phyloP scores from a whole-genome alignment of 306 rosid species.

The Vicia villosa region DNA sequence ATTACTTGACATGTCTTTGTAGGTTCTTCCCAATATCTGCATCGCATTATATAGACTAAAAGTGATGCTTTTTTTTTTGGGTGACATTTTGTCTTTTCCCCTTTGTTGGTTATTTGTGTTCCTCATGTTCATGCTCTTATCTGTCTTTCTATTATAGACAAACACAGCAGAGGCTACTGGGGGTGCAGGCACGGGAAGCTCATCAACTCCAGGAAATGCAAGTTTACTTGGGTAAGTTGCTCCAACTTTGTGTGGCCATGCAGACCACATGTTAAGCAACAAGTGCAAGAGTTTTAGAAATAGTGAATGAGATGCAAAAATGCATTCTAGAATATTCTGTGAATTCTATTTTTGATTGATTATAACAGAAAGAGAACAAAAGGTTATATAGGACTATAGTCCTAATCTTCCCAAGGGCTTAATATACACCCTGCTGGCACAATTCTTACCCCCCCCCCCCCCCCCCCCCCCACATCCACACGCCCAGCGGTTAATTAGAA shows the following conservation, averaged over 20 bases:
- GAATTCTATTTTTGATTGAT: too few relatives aligned
- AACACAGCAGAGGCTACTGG: conserved; percentile 65
- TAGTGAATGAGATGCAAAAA: too few relatives aligned
- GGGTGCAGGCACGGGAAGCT: conserved; percentile 49
- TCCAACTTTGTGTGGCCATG: neutral
- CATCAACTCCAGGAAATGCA: conserved; percentile 80
- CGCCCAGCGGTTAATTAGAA: too few relatives aligned
- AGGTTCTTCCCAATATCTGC: conserved; percentile 15
- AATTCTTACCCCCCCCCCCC: too few relatives aligned
- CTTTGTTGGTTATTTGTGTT: conserved; percentile 29
- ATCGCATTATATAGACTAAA: conserved; percentile 27
- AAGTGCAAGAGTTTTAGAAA: too few relatives aligned
- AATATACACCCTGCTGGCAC: too few relatives aligned
- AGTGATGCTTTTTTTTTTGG: conserved; percentile 19
- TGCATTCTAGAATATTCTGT: too few relatives aligned
- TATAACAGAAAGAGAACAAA: too few relatives aligned
- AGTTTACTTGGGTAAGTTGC: conserved; percentile 88
- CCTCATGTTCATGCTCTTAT: conserved; percentile 33
- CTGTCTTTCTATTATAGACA: conserved; percentile 50
- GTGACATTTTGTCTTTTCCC: conserved; percentile 27
- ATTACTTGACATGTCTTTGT: conserved; percentile 18
- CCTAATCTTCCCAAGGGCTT: too few relatives aligned
- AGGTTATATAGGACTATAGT: too few relatives aligned
- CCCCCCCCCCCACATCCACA: too few relatives aligned
- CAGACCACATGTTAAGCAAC: conserved; percentile 28